These are phyloP conservation scores for Apophysomyces ossiformis DNA, from an alignment of 371 early-diverging fungal genomes.

Conservation along the genomic window DNA sequence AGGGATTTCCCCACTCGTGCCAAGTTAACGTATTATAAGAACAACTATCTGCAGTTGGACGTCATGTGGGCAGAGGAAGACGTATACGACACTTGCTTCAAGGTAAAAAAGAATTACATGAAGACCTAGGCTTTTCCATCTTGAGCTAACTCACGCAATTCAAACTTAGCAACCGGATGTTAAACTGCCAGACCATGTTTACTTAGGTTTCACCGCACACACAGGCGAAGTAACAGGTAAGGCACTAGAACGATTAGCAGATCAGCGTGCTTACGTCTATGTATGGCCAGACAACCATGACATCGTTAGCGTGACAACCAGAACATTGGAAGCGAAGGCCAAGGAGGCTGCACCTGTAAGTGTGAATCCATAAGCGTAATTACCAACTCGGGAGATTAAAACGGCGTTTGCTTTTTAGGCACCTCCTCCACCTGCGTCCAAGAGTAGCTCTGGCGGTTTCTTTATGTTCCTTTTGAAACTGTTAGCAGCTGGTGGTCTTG, in stretches of 20 bases:
- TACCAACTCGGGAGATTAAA: no score
- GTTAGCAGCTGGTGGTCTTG: slow-evolving; percentile 58
- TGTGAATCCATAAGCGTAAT: no score
- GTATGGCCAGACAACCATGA: slow-evolving; percentile 78
- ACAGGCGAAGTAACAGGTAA: slow-evolving; percentile 89
- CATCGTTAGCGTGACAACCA: slow-evolving; percentile 68
- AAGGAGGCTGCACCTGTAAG: slow-evolving; percentile 35
- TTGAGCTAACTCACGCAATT: not conserved
- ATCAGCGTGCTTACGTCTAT: not conserved
- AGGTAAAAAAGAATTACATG: slow-evolving; percentile 14
- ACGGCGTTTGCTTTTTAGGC: not conserved
- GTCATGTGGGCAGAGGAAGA: slow-evolving; percentile 69
- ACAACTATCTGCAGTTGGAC: slow-evolving; percentile 67
- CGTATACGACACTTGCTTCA: slow-evolving; percentile 86
- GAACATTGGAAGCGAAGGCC: slow-evolving; percentile 40
- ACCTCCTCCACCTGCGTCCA: slow-evolving; percentile 24
- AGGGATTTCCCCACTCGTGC: slow-evolving; percentile 71
- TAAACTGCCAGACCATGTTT: slow-evolving; percentile 72
- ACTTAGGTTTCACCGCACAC: slow-evolving; percentile 89
- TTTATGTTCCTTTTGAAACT: slow-evolving; percentile 59
- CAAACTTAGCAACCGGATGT: slow-evolving; percentile 57
- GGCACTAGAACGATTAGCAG: not conserved
- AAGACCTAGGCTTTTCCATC: not conserved
- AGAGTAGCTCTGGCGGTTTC: slow-evolving; percentile 42
- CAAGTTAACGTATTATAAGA: slow-evolving; percentile 77